Base-by-base conservation (phyloP, 2,329 filamentous ascomycete genomes). In the Magnaporthales sp. region DNA sequence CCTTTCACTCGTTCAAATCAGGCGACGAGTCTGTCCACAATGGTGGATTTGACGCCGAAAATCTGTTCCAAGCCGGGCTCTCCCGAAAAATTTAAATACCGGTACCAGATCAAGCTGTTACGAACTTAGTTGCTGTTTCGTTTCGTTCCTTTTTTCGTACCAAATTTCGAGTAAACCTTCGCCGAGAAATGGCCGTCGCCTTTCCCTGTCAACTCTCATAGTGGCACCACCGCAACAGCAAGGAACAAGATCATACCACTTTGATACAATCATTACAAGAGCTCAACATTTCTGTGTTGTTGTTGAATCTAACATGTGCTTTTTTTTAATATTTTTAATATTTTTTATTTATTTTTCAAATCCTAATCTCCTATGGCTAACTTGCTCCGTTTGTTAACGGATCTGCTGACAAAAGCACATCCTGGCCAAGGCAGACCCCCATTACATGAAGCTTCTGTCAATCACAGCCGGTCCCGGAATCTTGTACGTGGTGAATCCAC, bases 381-480 rank as follows among this genome's bases (percentile, higher is more conserved):
- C 7, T 38, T 38, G 31, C 13, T 38, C 11, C 32, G 6, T 38
- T 15, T 38, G 32, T 7, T 38, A 15, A 11, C 19, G 4, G 32
- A 38, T 15, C 13, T 15, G 32, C 13, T 7, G 13, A 38, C 32
- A 38, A 11, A 38, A 38, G 11, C 32, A 38, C 32, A 15, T 38
- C 32, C 13, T 38, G 6, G 32, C 13, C 32, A 46, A 46, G 38
- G 38, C 19, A 46, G n/a, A 19, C 3, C 11, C 3, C 30, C 9
- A 11, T 38, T 8, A 58, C n/a, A 51, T 31, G 63, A 60, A 65
- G 26, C 46, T 65, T 13, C 27, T n/a, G 29, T 56, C 63, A 24
- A 65, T 65, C 70, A 79, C 74, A 15, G 75, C 67, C 38, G 78
- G 77, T 2, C 79, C 78, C 6, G 78, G 79, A 63, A 80, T 76